Conservation (phyloP, 495 filamentous ascomycete species). For the Podospora australis region DNA sequence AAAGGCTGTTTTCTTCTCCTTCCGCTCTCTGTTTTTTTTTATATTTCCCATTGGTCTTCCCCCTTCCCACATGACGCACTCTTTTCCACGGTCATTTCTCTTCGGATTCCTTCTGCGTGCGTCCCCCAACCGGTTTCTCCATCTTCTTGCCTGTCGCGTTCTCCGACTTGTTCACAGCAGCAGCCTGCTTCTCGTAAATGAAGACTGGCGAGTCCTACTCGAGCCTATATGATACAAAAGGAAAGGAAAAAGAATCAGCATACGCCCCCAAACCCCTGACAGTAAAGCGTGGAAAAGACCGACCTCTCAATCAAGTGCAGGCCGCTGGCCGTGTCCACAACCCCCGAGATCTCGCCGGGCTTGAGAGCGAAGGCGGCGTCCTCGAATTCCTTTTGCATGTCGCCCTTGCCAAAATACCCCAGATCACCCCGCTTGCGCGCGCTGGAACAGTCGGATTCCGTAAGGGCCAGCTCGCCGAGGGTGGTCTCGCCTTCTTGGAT, state of each 20-base stretch:
- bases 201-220: constrained; percentile 9
- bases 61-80: too few species aligned
- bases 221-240: constrained; percentile 1
- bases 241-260: background rate
- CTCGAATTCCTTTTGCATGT: constrained; percentile 99
- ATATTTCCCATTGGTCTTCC: too few species aligned
- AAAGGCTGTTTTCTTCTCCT: background rate
- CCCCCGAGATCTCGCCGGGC: constrained; percentile 72
- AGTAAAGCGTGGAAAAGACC: too few species aligned
- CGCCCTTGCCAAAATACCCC: constrained; percentile 85
- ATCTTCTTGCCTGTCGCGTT: too few species aligned
- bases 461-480: constrained; percentile 74
- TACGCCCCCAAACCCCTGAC: too few species aligned
- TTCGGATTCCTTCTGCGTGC: too few species aligned
- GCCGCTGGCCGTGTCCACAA: constrained; percentile 90
- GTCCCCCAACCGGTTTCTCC: too few species aligned
- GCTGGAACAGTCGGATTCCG: constrained; percentile 91
- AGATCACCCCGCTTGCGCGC: constrained; percentile 90
- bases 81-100: too few species aligned
- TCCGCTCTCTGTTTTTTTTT: too few species aligned
- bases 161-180: too few species aligned
- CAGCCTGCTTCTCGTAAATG: too few species aligned
- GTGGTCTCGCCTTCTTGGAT: constrained; percentile 62
- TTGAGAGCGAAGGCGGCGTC: constrained; percentile 84
- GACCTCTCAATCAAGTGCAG: constrained; percentile 95